A percentile compares a stretch with the other conserved stretches of the same genome.
phyloP scores from a whole-genome alignment of 108 stramenopile genomes.

The Licmophora abbreviata region DNA sequence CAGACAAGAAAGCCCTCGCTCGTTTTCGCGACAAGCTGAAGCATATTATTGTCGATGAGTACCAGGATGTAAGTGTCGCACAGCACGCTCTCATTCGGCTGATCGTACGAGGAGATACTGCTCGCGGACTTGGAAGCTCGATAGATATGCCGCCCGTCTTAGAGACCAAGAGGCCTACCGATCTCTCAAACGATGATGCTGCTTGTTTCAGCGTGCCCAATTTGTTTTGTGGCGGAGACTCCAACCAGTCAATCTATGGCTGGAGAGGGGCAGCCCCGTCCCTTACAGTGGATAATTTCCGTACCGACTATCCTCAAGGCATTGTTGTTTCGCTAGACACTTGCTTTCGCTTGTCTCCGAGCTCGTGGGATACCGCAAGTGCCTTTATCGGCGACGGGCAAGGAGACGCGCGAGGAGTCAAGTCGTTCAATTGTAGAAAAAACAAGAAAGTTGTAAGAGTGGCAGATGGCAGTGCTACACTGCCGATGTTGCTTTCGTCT shows the following conservation, averaged over 20 bases:
- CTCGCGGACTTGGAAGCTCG: no score
- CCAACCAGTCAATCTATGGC: conserved; percentile 49
- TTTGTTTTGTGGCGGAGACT: conserved; percentile 45
- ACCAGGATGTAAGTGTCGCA: conserved; percentile 51
- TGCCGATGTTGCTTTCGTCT: conserved; percentile 22
- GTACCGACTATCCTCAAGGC: conserved; percentile 47
- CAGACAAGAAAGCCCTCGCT: conserved; percentile 19
- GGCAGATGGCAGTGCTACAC: not conserved
- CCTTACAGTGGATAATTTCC: conserved; percentile 40
- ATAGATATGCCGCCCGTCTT: conserved; percentile 31
- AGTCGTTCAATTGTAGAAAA: not conserved
- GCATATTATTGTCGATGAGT: conserved; percentile 48
- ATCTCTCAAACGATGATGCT: conserved; percentile 1
- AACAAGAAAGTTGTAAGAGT: not conserved
- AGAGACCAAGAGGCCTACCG: not conserved
- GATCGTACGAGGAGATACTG: conserved; percentile 19
- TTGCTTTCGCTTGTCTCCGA: conserved; percentile 38
- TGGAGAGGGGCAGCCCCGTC: conserved; percentile 49
- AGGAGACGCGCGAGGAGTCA: not conserved
- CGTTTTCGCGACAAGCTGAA: conserved; percentile 29
- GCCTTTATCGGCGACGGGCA: conserved; percentile 18
- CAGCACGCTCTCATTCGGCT: conserved; percentile 40
- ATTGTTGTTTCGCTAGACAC: conserved; percentile 34
- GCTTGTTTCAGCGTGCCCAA: conserved; percentile 27
- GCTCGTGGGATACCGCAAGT: conserved; percentile 36